phyloP scores from a whole-genome alignment of 441 rosid species.

The Gossypium davidsonii region DNA sequence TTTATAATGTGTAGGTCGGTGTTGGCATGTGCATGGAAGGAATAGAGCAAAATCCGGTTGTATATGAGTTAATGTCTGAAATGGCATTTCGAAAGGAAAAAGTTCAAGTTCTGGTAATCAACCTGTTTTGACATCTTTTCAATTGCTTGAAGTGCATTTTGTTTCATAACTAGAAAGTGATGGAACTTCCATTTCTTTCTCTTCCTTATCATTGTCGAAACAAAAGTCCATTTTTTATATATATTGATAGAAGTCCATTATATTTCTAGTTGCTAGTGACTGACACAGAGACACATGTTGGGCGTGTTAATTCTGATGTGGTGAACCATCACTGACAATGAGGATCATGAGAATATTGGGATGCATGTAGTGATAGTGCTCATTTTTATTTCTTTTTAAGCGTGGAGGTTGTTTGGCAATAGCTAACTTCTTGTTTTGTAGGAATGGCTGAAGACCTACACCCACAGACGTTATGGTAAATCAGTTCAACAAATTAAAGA shows the following conservation, averaged over 20 bases:
- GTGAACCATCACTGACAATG: background rate
- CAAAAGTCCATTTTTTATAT: background rate
- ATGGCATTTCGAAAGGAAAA: slow-evolving; percentile 83
- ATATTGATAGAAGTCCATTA: background rate
- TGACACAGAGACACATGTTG: background rate
- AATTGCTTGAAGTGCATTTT: background rate
- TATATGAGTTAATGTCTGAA: slow-evolving; percentile 89
- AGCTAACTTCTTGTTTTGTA: slow-evolving; percentile 25
- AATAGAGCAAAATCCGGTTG: slow-evolving; percentile 93
- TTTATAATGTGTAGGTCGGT: slow-evolving; percentile 55
- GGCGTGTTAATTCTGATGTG: background rate
- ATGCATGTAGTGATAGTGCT: background rate
- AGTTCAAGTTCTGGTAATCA: slow-evolving; percentile 59
- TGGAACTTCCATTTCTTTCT: background rate
- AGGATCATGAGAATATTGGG: background rate
- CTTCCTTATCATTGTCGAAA: background rate
- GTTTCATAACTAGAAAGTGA: background rate
- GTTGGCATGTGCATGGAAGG: slow-evolving; percentile 99
- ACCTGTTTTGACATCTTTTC: slow-evolving; percentile 10
- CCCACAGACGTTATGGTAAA: slow-evolving; percentile 82
- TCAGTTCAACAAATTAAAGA: slow-evolving; percentile 43
- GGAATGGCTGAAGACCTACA: slow-evolving; percentile 82
- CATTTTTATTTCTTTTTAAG: background rate
- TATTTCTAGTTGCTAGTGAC: background rate
- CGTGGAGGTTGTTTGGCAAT: background rate